A percentile compares a stretch with the other conserved stretches of the same genome.
Evolutionary conservation across 2,329 filamentous ascomycete species (phyloP).

Genomic region (Berkeleyomyces rouxiae): DNA sequence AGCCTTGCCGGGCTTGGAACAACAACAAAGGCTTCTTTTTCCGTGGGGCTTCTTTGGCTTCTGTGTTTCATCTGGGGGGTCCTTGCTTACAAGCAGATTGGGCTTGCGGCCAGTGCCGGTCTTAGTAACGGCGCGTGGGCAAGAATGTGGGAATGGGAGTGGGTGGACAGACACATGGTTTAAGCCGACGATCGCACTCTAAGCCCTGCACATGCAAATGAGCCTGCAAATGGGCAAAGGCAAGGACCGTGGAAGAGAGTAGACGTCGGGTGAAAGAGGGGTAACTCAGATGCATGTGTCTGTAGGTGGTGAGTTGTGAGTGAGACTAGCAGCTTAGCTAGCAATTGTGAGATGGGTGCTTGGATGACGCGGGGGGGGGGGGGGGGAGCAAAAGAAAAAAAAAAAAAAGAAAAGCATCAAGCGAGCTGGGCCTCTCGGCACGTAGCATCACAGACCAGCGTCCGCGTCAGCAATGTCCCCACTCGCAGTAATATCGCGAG

Average conservation of each 20-base stretch:
- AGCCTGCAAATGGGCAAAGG: neutral
- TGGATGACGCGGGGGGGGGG: neutral
- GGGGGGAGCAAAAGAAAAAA: neutral
- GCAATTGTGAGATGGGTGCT: neutral
- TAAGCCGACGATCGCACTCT: neutral
- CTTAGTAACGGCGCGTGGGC: neutral
- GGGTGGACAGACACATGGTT: neutral
- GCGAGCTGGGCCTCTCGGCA: no score
- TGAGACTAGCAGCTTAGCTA: neutral
- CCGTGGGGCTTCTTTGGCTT: neutral
- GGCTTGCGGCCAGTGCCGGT: neutral
- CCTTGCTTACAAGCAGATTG: neutral
- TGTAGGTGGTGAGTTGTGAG: neutral
- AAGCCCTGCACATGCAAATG: neutral
- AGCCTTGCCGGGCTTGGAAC: neutral
- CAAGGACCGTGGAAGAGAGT: neutral
- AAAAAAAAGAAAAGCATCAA: neutral
- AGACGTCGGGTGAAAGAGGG: neutral
- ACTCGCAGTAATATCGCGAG: no score
- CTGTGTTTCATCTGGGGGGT: slow-evolving; percentile 1
- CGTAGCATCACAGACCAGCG: no score
- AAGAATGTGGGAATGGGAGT: neutral
- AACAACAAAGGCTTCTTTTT: neutral
- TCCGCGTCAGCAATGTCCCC: no score
- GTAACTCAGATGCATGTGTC: neutral